phyloP scores from a whole-genome alignment of 169 alveolate species.

The Prorocentrum cordatum region DNA sequence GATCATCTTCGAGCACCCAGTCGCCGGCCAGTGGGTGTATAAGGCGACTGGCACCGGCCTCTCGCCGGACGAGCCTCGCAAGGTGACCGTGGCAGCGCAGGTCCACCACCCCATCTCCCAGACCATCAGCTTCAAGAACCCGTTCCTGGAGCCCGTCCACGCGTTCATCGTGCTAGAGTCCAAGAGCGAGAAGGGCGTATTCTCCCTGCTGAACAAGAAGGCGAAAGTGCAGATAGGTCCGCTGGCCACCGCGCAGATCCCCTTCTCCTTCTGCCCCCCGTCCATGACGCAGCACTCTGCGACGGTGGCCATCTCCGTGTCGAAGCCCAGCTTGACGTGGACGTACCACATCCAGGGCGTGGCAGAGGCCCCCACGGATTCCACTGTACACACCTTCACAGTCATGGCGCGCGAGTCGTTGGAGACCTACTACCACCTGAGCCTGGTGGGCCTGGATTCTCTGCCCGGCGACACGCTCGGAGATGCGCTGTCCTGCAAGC shows the following conservation, averaged over 20 bases:
- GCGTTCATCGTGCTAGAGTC: slow-evolving; percentile 80
- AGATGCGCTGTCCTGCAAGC: slow-evolving; percentile 20
- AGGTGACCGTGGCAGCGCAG: slow-evolving; percentile 70
- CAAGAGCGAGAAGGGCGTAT: slow-evolving; percentile 72
- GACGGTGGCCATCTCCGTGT: slow-evolving; percentile 42
- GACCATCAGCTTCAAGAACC: slow-evolving; percentile 80
- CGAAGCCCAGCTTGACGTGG: slow-evolving; percentile 60
- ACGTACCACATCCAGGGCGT: slow-evolving; percentile 51
- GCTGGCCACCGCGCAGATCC: slow-evolving; percentile 53
- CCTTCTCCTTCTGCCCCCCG: slow-evolving; percentile 62
- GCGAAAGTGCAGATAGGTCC: slow-evolving; percentile 73
- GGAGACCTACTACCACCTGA: slow-evolving; percentile 32
- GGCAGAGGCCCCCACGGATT: slow-evolving; percentile 61
- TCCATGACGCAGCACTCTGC: slow-evolving; percentile 67
- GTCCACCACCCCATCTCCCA: slow-evolving; percentile 71
- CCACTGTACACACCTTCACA: slow-evolving; percentile 53
- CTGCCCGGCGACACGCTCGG: slow-evolving; percentile 23
- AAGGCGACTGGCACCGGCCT: slow-evolving; percentile 80
- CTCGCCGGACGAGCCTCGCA: slow-evolving; percentile 81
- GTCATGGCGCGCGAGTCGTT: slow-evolving; percentile 50
- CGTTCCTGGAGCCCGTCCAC: slow-evolving; percentile 83
- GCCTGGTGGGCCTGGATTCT: slow-evolving; percentile 35
- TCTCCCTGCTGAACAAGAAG: slow-evolving; percentile 76
- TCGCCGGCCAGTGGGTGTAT: slow-evolving; percentile 82
- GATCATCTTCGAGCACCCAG: slow-evolving; percentile 76